These are phyloP conservation scores for Pseudogymnoascus sp. DNA, from an alignment of 2,329 filamentous ascomycete genomes.

Conservation along the genomic window DNA sequence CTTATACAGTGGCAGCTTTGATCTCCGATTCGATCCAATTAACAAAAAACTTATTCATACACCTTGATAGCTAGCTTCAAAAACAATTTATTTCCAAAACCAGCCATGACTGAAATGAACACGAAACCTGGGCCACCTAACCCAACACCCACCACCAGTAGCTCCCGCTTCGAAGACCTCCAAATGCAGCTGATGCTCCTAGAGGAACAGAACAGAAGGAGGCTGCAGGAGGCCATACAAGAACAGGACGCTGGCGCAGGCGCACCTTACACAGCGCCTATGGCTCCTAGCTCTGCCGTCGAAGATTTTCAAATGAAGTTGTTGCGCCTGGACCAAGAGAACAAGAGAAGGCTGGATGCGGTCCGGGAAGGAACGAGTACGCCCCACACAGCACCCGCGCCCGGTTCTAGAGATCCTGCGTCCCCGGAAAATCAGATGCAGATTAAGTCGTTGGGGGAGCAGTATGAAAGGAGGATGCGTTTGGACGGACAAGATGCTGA, in stretches of 20 bases:
- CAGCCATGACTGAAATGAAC: not conserved
- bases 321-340: constrained; percentile 80
- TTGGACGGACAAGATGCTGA: constrained; percentile 76
- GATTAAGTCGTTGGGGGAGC: constrained; percentile 77
- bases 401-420: too few species aligned
- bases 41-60: not conserved
- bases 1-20: not conserved
- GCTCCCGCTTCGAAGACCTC: constrained; percentile 78
- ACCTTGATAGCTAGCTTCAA: not conserved
- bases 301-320: constrained; percentile 88
- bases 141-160: constrained; percentile 31
- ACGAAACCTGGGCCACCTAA: not conserved
- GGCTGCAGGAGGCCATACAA: constrained; percentile 73
- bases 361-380: constrained; percentile 51
- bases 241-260: constrained; percentile 45
- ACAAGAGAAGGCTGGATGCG: constrained; percentile 80
- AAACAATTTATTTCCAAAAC: not conserved
- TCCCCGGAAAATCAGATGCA: constrained; percentile 73
- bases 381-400: not conserved
- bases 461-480: constrained; percentile 78
- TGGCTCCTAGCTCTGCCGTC: constrained; percentile 59
- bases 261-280: constrained; percentile 30
- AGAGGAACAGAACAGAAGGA: constrained; percentile 82
- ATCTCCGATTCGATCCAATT: not conserved
- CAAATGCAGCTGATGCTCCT: constrained; percentile 85